phyloP scores from a whole-genome alignment of 2,329 filamentous ascomycete species.

The Diplodia corticola region DNA sequence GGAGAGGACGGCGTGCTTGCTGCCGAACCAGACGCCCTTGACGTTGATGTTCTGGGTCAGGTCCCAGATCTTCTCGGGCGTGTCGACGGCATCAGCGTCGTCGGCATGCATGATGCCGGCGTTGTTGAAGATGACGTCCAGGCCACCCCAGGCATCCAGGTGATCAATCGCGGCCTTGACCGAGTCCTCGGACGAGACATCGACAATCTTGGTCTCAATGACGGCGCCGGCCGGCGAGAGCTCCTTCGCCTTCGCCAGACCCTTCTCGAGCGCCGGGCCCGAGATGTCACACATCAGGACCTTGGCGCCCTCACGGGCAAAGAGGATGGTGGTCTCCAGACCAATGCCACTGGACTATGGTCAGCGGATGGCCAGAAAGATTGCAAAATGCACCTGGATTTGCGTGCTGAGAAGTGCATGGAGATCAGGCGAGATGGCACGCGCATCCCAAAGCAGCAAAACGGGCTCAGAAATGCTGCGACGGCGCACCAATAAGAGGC shows the following conservation, averaged over 20 bases:
- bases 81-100: conserved; percentile 67
- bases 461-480: not conserved
- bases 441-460: not conserved
- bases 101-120: conserved; percentile 93
- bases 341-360: conserved; percentile 71
- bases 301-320: conserved; percentile 82
- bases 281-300: conserved; percentile 87
- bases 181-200: conserved; percentile 83
- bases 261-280: conserved; percentile 72
- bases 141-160: conserved; percentile 80
- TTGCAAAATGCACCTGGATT: not conserved
- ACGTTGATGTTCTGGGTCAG: conserved; percentile 92
- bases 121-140: conserved; percentile 96
- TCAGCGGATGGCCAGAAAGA: not conserved
- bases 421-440: not conserved
- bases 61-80: conserved; percentile 90
- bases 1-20: conserved; percentile 84
- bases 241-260: conserved; percentile 71
- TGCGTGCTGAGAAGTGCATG: too few species aligned
- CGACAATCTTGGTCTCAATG: conserved; percentile 66
- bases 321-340: conserved; percentile 87
- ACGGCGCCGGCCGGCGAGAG: conserved; percentile 63
- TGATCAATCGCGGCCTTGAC: conserved; percentile 73
- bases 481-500: not conserved
- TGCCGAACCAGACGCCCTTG: conserved; percentile 96